These are phyloP conservation scores for Monosporascus ibericus DNA, from an alignment of 2,329 filamentous ascomycete species.

Conservation along the genomic window DNA sequence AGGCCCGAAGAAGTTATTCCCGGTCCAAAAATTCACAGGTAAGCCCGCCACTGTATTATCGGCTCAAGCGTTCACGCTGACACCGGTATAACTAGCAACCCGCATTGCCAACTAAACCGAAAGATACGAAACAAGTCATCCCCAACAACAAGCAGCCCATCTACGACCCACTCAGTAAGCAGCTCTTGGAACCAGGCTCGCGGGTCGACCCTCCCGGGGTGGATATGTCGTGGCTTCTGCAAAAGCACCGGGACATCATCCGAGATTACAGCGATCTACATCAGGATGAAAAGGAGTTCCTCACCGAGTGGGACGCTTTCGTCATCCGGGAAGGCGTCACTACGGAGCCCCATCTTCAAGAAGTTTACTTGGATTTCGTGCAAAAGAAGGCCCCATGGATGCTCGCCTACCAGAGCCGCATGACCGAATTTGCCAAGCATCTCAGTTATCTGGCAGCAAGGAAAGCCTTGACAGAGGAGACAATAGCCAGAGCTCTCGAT, in stretches of 20 bases:
- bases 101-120: slow-evolving; percentile 10
- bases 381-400: slow-evolving; percentile 47
- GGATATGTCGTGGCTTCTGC: slow-evolving; percentile 49
- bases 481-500: slow-evolving; percentile 35
- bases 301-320: slow-evolving; percentile 52
- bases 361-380: slow-evolving; percentile 46
- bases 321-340: slow-evolving; percentile 45
- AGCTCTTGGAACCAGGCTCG: slow-evolving; percentile 41
- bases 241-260: slow-evolving; percentile 53
- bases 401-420: slow-evolving; percentile 38
- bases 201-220: slow-evolving; percentile 36
- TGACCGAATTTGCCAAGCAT: slow-evolving; percentile 51
- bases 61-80: not conserved
- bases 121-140: slow-evolving; percentile 34
- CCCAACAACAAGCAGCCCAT: slow-evolving; percentile 46
- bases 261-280: slow-evolving; percentile 52
- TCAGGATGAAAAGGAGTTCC: slow-evolving; percentile 49
- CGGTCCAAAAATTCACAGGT: slow-evolving; percentile 16
- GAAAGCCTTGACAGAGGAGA: slow-evolving; percentile 38
- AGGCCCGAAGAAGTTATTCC: slow-evolving; percentile 9
- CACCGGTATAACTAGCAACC: slow-evolving; percentile 13
- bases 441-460: slow-evolving; percentile 44
- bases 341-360: slow-evolving; percentile 45
- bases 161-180: slow-evolving; percentile 53
- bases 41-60: not conserved